Evolutionary conservation across 768 basidiomycete species (phyloP).

Genomic region (Russula dissimulans): DNA sequence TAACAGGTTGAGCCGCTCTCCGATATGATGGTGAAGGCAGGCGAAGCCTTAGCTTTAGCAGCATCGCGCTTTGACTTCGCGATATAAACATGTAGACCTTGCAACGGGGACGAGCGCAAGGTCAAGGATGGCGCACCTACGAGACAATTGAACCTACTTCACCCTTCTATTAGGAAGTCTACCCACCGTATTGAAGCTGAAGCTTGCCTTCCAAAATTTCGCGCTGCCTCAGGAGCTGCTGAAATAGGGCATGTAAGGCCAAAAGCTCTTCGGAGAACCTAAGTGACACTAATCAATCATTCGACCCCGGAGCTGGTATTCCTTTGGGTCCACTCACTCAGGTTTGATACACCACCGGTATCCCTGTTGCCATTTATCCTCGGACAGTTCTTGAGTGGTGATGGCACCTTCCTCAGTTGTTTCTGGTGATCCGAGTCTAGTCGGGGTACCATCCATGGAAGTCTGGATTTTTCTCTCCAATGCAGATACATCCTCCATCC

Average conservation of each 20-base stretch:
- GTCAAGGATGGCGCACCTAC: slow-evolving; percentile 66
- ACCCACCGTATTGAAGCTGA: slow-evolving; percentile 45
- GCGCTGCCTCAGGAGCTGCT: slow-evolving; percentile 36
- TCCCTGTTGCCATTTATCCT: slow-evolving; percentile 26
- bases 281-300: neutral
- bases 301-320: neutral
- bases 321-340: slow-evolving; percentile 35
- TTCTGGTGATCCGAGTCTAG: slow-evolving; percentile 9
- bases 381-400: slow-evolving; percentile 13
- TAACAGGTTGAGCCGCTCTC: slow-evolving; percentile 57
- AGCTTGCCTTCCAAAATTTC: slow-evolving; percentile 46
- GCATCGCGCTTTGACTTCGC: slow-evolving; percentile 56
- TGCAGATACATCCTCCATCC: slow-evolving; percentile 40
- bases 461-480: slow-evolving; percentile 53
- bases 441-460: slow-evolving; percentile 23
- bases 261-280: slow-evolving; percentile 54
- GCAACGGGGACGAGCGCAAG: slow-evolving; percentile 54
- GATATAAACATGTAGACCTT: slow-evolving; percentile 72
- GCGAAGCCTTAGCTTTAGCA: slow-evolving; percentile 35
- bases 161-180: neutral
- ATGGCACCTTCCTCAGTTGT: slow-evolving; percentile 20
- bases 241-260: slow-evolving; percentile 40
- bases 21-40: slow-evolving; percentile 48
- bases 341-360: slow-evolving; percentile 56
- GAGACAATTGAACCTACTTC: neutral